Conservation (phyloP, 495 filamentous ascomycete species). For the Penicillium arizonense region DNA sequence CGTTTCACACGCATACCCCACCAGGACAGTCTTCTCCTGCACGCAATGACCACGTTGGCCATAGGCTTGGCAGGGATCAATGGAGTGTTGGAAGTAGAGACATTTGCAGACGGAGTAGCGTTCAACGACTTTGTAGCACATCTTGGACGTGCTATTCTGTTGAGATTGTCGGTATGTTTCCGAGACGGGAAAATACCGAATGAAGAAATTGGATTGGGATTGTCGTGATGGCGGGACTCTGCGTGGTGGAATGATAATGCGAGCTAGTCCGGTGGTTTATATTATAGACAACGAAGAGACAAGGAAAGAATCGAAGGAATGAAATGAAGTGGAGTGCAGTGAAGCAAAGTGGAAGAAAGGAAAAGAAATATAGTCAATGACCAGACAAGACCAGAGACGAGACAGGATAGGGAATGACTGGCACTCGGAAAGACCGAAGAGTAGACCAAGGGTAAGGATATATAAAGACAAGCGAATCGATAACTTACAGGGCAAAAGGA, state of each 20-base stretch:
- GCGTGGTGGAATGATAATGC: too few species aligned
- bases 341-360: not conserved
- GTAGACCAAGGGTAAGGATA: too few species aligned
- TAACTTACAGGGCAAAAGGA: too few species aligned
- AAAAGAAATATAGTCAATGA: too few species aligned
- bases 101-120: conserved; percentile 78
- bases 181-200: not conserved
- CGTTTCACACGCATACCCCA: conserved; percentile 71
- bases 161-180: not conserved
- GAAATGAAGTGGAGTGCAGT: not conserved
- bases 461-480: too few species aligned
- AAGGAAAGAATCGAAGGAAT: not conserved
- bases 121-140: conserved; percentile 74
- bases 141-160: conserved; percentile 27
- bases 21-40: conserved; percentile 72
- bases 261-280: too few species aligned
- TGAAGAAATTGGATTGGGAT: not conserved
- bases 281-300: conserved; percentile 5
- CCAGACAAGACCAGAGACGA: too few species aligned
- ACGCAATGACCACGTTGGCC: conserved; percentile 69
- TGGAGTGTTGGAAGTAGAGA: conserved; percentile 74
- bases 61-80: conserved; percentile 71
- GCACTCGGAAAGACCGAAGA: too few species aligned
- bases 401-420: too few species aligned
- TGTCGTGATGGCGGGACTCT: not conserved